Percentiles rank a stretch among this genome's conserved stretches.
phyloP scores from a whole-genome alignment of 2,329 filamentous ascomycete species.

The Ophiostoma angusticollis region DNA sequence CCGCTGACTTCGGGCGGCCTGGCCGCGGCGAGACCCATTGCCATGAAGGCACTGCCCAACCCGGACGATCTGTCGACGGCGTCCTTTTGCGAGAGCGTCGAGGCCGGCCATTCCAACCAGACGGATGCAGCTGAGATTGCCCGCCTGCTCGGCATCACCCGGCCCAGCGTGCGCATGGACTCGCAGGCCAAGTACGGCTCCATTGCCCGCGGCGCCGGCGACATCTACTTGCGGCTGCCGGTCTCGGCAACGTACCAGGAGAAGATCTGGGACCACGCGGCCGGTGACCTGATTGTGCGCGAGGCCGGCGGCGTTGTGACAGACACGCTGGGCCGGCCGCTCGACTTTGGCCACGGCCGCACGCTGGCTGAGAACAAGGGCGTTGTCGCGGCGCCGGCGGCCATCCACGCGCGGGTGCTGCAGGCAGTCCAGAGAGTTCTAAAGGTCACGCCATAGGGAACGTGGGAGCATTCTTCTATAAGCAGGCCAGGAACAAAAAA shows the following conservation, averaged over 20 bases:
- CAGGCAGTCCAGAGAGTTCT: conserved; percentile 73
- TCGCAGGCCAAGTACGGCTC: conserved; percentile 96
- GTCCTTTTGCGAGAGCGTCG: conserved; percentile 93
- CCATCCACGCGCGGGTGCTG: conserved; percentile 64
- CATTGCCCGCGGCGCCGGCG: conserved; percentile 84
- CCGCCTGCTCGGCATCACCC: conserved; percentile 71
- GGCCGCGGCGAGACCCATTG: conserved; percentile 46
- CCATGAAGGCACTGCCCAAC: conserved; percentile 50
- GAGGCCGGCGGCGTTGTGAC: conserved; percentile 90
- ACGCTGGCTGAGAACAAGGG: conserved; percentile 87
- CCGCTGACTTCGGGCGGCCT: conserved; percentile 49
- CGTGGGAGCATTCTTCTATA: no score
- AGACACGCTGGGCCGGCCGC: conserved; percentile 68
- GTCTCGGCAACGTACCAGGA: conserved; percentile 75
- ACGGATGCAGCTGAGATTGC: conserved; percentile 79
- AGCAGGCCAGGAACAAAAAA: neutral
- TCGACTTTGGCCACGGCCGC: conserved; percentile 78
- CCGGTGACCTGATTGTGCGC: conserved; percentile 83
- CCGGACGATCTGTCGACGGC: conserved; percentile 57
- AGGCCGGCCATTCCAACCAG: conserved; percentile 84
- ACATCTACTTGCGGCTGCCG: conserved; percentile 85
- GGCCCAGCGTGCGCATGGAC: conserved; percentile 87
- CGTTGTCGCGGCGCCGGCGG: conserved; percentile 73
- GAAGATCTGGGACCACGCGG: conserved; percentile 99
- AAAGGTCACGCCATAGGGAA: conserved; percentile 13